Base-by-base conservation (phyloP, 805 yeast species). In the Monosporozyma solicola region DNA sequence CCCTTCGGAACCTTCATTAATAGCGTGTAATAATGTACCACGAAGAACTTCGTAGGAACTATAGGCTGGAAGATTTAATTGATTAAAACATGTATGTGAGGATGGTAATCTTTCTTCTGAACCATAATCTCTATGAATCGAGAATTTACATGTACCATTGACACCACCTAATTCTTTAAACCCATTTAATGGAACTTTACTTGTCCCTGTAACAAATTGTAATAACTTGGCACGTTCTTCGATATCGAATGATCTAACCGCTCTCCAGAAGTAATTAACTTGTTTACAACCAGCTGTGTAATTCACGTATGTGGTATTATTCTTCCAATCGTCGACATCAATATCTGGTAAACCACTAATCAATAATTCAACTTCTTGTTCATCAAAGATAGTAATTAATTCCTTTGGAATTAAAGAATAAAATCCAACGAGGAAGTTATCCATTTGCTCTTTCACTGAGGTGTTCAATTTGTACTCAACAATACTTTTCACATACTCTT, bases 181-280 rank as follows among this genome's bases (percentile, higher is more conserved):
- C 1, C 99, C 99, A 62, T 87, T 86, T 56, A 91, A 75, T 25
- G 99, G 99, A 8, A 94, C 98, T 68, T 91, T 90, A 56, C 95
- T 84, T 0, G 99, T 92, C 55, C 99, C 99, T 0, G 99, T 94
- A 1, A 95, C 92, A 74, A 94, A 94, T 66, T 94, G 99, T 54
- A 94, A 73, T 58, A 94, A 72, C 65, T 90, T 91, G 8, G 99
- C 99, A 49, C 96, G 77, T 65, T 94, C 97, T 66, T 94, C 99
- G 16, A 79, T 80, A 62, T 89, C 97, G 71, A 94, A 94, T 0
- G 97, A 87, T 61, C 89, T 81, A 13, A 94, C 97, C 1, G 97
- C 96, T 65, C 97, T 77, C 99, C 99, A 94, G 72, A 94, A 94
- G 87, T 97, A 92, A 64, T 85, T 90, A 53, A 94, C 84, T 65